These are phyloP conservation scores for Aspergillus nidulans DNA, from an alignment of 495 filamentous ascomycete genomes.

Conservation along the genomic window DNA sequence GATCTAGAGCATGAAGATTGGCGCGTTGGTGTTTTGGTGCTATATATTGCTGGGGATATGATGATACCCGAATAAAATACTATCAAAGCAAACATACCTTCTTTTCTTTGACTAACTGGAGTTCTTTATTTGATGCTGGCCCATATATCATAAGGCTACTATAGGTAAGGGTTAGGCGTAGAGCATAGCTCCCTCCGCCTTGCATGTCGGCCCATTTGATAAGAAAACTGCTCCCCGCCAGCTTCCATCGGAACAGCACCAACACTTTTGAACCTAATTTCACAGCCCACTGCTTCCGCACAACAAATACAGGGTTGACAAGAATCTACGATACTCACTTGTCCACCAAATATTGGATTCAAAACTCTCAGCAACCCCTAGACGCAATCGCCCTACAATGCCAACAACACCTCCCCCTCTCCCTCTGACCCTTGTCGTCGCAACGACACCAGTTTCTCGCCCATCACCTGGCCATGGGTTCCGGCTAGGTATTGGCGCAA, in stretches of 20 bases:
- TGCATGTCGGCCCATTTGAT: too few relatives aligned
- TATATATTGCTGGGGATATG: neutral
- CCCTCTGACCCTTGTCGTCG: conserved; percentile 40
- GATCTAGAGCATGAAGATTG: neutral
- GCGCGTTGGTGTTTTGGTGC: neutral
- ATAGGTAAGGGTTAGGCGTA: too few relatives aligned
- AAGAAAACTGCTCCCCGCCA: neutral
- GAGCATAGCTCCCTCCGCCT: too few relatives aligned
- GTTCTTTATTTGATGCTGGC: too few relatives aligned
- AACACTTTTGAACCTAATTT: neutral
- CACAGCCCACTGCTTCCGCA: neutral
- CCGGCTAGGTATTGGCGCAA: conserved; percentile 79
- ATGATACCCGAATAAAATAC: neutral
- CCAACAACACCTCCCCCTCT: conserved; percentile 11
- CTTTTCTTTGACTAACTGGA: too few relatives aligned
- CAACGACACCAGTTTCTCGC: conserved; percentile 35
- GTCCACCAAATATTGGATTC: too few relatives aligned
- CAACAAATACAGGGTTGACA: too few relatives aligned
- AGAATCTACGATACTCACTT: too few relatives aligned
- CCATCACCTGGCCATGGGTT: conserved; percentile 30
- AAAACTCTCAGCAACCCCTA: neutral
- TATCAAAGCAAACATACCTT: too few relatives aligned
- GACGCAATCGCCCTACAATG: neutral
- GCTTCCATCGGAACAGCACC: neutral
- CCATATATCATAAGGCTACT: too few relatives aligned